Percentiles rank a stretch among this genome's conserved stretches.
Evolutionary conservation across 2,329 filamentous ascomycete genomes (phyloP).

Genomic region (Curvularia lunata): DNA sequence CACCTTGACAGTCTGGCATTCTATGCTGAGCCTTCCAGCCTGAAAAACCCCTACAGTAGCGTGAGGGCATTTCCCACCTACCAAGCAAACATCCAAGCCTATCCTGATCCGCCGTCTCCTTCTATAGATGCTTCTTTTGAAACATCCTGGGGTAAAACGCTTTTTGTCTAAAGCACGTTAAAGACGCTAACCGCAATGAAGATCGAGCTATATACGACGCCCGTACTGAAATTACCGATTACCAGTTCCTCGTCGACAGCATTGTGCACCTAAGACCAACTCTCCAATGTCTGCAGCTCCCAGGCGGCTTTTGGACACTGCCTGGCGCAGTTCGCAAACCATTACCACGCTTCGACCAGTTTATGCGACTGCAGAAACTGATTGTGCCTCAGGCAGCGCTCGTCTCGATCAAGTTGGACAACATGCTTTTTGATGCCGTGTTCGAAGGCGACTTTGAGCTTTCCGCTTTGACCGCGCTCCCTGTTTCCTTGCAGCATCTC

Average conservation of each 20-base stretch:
- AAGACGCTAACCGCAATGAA: not conserved
- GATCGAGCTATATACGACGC: slow-evolving; percentile 23
- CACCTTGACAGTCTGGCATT: slow-evolving; percentile 12
- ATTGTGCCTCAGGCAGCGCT: slow-evolving; percentile 22
- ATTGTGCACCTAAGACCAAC: slow-evolving; percentile 14
- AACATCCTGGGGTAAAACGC: not conserved
- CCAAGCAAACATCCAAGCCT: slow-evolving; percentile 24
- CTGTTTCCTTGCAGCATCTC: slow-evolving; percentile 14
- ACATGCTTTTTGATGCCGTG: slow-evolving; percentile 19
- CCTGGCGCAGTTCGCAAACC: slow-evolving; percentile 23
- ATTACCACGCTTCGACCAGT: slow-evolving; percentile 18
- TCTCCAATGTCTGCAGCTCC: slow-evolving; percentile 16
- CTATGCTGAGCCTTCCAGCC: slow-evolving; percentile 19
- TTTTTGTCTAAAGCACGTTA: not conserved
- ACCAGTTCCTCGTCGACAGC: slow-evolving; percentile 18
- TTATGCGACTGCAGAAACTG: slow-evolving; percentile 11
- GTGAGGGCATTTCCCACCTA: slow-evolving; percentile 21
- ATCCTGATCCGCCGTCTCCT: slow-evolving; percentile 4
- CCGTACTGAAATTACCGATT: slow-evolving; percentile 24
- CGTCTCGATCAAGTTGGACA: slow-evolving; percentile 22
- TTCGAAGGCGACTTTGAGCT: slow-evolving; percentile 20
- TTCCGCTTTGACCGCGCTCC: slow-evolving; percentile 10
- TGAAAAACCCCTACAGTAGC: slow-evolving; percentile 22
- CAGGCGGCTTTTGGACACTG: slow-evolving; percentile 27
- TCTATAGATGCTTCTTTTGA: not conserved